These are phyloP conservation scores for Xylaria venustula DNA, from an alignment of 495 filamentous ascomycete genomes.

Conservation along the genomic window DNA sequence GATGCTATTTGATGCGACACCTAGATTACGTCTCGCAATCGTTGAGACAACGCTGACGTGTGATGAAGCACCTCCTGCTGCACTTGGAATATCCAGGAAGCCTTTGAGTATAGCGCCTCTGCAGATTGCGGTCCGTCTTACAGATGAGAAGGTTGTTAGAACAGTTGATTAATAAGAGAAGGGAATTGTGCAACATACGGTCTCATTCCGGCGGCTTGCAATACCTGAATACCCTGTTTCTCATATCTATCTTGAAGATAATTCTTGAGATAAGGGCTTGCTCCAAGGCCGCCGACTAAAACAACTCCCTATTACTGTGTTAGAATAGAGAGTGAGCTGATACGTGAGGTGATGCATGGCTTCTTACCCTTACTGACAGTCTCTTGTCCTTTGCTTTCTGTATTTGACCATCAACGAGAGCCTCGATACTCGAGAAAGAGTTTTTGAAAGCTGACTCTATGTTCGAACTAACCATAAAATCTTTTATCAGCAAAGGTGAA, in stretches of 20 bases:
- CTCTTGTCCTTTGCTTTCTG: background rate
- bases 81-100: background rate
- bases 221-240: background rate
- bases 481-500: background rate
- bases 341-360: no score
- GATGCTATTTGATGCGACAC: background rate
- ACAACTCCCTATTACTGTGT: background rate
- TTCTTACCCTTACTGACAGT: background rate
- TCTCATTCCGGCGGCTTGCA: background rate
- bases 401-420: background rate
- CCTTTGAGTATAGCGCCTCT: background rate
- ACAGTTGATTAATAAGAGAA: background rate
- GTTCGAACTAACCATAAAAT: background rate
- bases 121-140: background rate
- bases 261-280: background rate
- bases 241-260: background rate
- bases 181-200: background rate
- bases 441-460: background rate
- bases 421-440: background rate
- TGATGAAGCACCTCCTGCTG: background rate
- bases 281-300: background rate
- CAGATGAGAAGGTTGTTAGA: background rate
- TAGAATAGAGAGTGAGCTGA: background rate
- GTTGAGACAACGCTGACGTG: background rate
- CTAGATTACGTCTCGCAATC: background rate